Percentiles rank a stretch among this genome's conserved stretches.
Conservation (phyloP, 2,329 filamentous ascomycete species). For the Cercospora janseana region DNA sequence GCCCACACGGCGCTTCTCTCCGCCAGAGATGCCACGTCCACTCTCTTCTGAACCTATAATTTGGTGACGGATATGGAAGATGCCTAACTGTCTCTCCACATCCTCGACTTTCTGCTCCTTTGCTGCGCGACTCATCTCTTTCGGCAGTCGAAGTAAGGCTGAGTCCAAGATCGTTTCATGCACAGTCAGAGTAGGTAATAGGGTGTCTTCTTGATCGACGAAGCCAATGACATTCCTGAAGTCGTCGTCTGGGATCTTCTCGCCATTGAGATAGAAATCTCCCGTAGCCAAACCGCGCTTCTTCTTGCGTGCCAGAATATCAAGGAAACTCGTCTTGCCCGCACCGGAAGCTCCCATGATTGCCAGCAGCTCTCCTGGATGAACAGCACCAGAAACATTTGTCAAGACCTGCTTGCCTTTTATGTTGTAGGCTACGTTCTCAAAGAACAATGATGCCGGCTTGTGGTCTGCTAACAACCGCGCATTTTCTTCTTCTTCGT, state of each 20-base stretch:
- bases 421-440: conserved; percentile 80
- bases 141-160: conserved; percentile 84
- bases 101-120: conserved; percentile 91
- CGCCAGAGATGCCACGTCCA: conserved; percentile 91
- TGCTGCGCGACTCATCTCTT: conserved; percentile 80
- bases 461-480: conserved; percentile 91
- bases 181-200: conserved; percentile 92
- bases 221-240: conserved; percentile 94
- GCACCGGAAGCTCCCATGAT: conserved; percentile 98
- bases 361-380: conserved; percentile 90
- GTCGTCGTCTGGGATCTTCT: conserved; percentile 78
- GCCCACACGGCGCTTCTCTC: conserved; percentile 91
- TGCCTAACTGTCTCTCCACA: conserved; percentile 93
- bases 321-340: conserved; percentile 94
- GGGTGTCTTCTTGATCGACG: conserved; percentile 96
- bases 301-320: conserved; percentile 94
- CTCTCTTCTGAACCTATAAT: conserved; percentile 95
- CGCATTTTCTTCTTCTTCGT: conserved; percentile 77
- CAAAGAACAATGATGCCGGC: conserved; percentile 82
- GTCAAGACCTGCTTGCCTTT: conserved; percentile 84
- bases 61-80: conserved; percentile 89
- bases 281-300: conserved; percentile 79
- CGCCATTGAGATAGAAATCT: conserved; percentile 89
- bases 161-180: conserved; percentile 97
- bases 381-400: conserved; percentile 79